A percentile compares a stretch with the other conserved stretches of the same genome.
phyloP scores from a whole-genome alignment of 2,329 filamentous ascomycete genomes.

The Cyclaneusma minus region DNA sequence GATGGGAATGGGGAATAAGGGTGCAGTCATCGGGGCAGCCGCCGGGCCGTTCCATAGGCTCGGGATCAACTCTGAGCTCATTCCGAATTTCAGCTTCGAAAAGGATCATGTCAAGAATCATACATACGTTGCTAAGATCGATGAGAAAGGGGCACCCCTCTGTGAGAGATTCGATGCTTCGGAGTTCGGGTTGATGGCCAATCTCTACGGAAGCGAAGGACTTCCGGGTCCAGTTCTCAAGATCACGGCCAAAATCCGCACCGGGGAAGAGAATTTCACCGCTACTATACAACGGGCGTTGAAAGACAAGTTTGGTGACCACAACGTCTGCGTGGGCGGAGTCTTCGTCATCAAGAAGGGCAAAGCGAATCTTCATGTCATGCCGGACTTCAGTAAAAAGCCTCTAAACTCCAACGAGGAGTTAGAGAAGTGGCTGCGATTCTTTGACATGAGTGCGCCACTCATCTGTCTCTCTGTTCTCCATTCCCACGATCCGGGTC shows the following conservation, averaged over 20 bases:
- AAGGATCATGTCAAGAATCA: slow-evolving; percentile 13
- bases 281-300: slow-evolving; percentile 19
- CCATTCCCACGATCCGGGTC: slow-evolving; percentile 24
- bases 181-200: slow-evolving; percentile 26
- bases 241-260: slow-evolving; percentile 18
- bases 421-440: slow-evolving; percentile 24
- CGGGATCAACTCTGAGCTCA: slow-evolving; percentile 26
- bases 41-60: slow-evolving; percentile 26
- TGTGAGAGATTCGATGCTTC: slow-evolving; percentile 14
- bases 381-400: slow-evolving; percentile 24
- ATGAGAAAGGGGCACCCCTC: slow-evolving; percentile 6
- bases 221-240: slow-evolving; percentile 20
- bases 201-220: slow-evolving; percentile 24
- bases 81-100: slow-evolving; percentile 22
- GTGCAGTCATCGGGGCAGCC: slow-evolving; percentile 24
- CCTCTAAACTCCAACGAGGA: slow-evolving; percentile 17
- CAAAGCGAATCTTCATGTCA: slow-evolving; percentile 24
- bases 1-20: slow-evolving; percentile 22
- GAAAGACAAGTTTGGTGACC: slow-evolving; percentile 18
- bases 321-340: slow-evolving; percentile 23
- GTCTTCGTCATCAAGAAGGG: slow-evolving; percentile 24
- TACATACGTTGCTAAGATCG: slow-evolving; percentile 16
- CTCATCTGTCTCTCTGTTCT: slow-evolving; percentile 25
- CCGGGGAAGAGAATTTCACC: slow-evolving; percentile 18
- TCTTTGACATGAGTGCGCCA: slow-evolving; percentile 21